phyloP scores from a whole-genome alignment of 1,139 yeast species.

The Debaryomyces sp. region DNA sequence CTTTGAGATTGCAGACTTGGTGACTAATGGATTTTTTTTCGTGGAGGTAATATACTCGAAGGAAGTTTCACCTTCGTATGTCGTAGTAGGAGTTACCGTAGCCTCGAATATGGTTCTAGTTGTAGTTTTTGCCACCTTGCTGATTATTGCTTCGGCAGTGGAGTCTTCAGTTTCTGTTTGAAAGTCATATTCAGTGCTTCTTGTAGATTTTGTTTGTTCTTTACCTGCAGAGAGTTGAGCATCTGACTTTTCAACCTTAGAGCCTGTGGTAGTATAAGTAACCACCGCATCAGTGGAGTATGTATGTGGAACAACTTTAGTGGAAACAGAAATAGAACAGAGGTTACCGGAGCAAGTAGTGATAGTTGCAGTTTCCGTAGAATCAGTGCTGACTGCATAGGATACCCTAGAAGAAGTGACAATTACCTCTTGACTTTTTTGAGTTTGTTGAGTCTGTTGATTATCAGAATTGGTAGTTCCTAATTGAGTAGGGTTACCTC shows the following conservation, averaged over 20 bases:
- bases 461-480: too few species aligned
- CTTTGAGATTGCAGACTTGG: conserved; percentile 22
- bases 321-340: conserved; percentile 15
- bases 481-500: too few species aligned
- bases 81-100: conserved; percentile 24
- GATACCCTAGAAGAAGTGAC: conserved; percentile 2
- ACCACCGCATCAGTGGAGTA: conserved; percentile 17
- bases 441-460: too few species aligned
- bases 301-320: conserved; percentile 15
- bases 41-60: conserved; percentile 23
- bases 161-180: conserved; percentile 20
- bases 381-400: conserved; percentile 20
- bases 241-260: not conserved
- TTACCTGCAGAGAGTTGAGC: not conserved
- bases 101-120: conserved; percentile 30
- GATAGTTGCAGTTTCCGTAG: conserved; percentile 14
- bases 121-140: conserved; percentile 26
- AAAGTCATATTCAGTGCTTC: conserved; percentile 16
- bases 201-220: not conserved
- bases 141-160: conserved; percentile 15
- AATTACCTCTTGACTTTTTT: not conserved
- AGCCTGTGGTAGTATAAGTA: conserved; percentile 12
- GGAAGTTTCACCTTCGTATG: conserved; percentile 21
- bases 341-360: conserved; percentile 15
- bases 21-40: conserved; percentile 29